Base-by-base conservation (phyloP, 306 rosid genomes). In the Malus orientalis region DNA sequence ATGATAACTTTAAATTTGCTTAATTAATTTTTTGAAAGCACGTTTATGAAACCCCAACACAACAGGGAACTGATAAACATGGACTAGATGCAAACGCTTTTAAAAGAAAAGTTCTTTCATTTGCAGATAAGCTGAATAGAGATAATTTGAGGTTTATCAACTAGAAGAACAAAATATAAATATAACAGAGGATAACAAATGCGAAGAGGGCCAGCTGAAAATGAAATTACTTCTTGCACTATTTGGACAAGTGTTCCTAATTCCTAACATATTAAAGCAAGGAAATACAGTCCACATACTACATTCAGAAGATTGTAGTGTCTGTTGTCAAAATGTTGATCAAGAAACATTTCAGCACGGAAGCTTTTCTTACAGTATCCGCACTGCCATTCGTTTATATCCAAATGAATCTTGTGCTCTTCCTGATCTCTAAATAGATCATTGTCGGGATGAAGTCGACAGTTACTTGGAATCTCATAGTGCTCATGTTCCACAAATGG, bases 341-440 rank as follows among this genome's bases (percentile, higher is more conserved):
- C 97, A 36, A 95, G 92, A 90, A 89, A 95, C 36, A 85, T 88
- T 81, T 90, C 99, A 51, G 87, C 97, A 29, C 86, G 96, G 78
- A 95, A 95, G 86, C 93, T 89, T 87, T 95, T 95, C 86, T 82
- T 91, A 84, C 99, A 95, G 89, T 88, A 95, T 80, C 97, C 97
- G 78, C 99, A 95, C 70, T 73, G 93, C 99, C 99, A 95, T 61
- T 95, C 97, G 29, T 85, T 69, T 79, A 79, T 78, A 80, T 95
- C 96, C 44, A 89, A 18, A 83, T 76, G 87, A 80, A 90, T 81
- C 85, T 88, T 95, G 86, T 95, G 91, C 85, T 86, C 91, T 82
- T 95, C 99, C 87, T 95, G 99, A 85, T 90, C 92, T 79, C 91
- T 85, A 84, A 87, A 95, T 60, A 95, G 81, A 82, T 95, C 97